Base-by-base conservation (phyloP, 2,329 filamentous ascomycete genomes). In the Calonectria honghensis region DNA sequence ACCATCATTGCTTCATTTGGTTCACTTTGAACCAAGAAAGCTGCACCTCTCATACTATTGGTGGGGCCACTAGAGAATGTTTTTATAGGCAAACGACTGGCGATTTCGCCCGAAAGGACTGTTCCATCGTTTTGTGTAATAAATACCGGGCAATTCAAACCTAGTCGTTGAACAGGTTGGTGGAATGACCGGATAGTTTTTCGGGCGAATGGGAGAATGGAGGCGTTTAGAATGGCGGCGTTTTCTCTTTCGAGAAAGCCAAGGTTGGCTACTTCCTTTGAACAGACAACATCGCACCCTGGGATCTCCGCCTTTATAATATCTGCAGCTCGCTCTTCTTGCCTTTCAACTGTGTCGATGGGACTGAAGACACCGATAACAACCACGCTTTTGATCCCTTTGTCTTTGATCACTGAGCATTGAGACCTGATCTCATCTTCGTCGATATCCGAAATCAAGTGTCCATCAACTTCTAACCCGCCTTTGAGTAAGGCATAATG, bases 121-220 rank as follows among this genome's bases (percentile, higher is more conserved):
- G 91, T 93, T 1, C 92, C 91, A 76, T 93, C 91, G 64, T 93
- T 93, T 77, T 93, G 89, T 0, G 91, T 92, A 50, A 94, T 85
- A 74, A 91, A 93, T 0, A 92, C 86, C 0, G 90, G 90, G 54
- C 90, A 92, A 0, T 80, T 77, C 1, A 92, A 81, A 0, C 87
- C 85, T 3, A 93, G 82, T 2, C 85, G 84, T 51, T 82, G 82
- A 54, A 93, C 87, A 0, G 91, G 88, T 48, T 85, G 84, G 31
- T 89, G 85, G 76, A 93, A 93, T 0, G 88, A 88, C 13, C 84
- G 84, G 74, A 93, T 92, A 0, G 91, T 93, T 75, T 86, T 86
- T 20, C 87, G 85, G 0, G 91, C 91, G 78, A 92, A 92, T 0
- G 86, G 81, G 14, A 93, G 84, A 41, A 93, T 91, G 2, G 91